Evolutionary conservation across 768 basidiomycete species (phyloP).

Genomic region (Bullera alba): DNA sequence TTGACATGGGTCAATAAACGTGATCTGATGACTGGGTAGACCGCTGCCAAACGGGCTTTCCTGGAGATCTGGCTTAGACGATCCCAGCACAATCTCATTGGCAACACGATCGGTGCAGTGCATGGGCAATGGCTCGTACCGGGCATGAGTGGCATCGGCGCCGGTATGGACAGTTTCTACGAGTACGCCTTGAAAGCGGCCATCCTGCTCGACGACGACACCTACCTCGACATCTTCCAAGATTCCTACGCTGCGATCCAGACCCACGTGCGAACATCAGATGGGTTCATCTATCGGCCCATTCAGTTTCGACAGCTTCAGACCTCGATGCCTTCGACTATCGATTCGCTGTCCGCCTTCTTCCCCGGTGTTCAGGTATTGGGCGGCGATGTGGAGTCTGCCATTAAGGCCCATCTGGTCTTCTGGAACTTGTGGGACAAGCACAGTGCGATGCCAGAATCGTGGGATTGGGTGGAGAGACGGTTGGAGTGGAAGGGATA

Average conservation of each 20-base stretch:
- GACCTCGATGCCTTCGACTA: constrained; percentile 57
- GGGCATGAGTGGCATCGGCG: constrained; percentile 74
- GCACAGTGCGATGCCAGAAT: constrained; percentile 82
- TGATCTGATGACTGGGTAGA: constrained; percentile 43
- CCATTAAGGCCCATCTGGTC: constrained; percentile 82
- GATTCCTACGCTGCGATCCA: constrained; percentile 77
- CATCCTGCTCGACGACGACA: constrained; percentile 56
- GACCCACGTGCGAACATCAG: constrained; percentile 69
- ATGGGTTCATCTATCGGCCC: constrained; percentile 85
- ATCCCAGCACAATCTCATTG: constrained; percentile 74
- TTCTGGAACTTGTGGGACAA: constrained; percentile 92
- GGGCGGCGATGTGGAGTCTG: constrained; percentile 66
- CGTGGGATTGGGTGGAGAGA: constrained; percentile 69
- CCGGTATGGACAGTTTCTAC: constrained; percentile 91
- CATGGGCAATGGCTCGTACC: constrained; percentile 73
- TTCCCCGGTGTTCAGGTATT: constrained; percentile 83
- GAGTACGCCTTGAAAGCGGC: constrained; percentile 52
- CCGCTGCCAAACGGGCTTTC: constrained; percentile 76
- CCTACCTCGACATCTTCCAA: constrained; percentile 77
- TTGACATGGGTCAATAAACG: background rate
- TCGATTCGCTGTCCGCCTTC: constrained; percentile 95
- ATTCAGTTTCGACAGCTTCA: constrained; percentile 76
- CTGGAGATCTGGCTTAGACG: constrained; percentile 89
- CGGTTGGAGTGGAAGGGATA: constrained; percentile 43
- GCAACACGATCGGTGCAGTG: constrained; percentile 76